Conservation (phyloP, 2,329 filamentous ascomycete genomes). For the Cytospora paraplurivora region DNA sequence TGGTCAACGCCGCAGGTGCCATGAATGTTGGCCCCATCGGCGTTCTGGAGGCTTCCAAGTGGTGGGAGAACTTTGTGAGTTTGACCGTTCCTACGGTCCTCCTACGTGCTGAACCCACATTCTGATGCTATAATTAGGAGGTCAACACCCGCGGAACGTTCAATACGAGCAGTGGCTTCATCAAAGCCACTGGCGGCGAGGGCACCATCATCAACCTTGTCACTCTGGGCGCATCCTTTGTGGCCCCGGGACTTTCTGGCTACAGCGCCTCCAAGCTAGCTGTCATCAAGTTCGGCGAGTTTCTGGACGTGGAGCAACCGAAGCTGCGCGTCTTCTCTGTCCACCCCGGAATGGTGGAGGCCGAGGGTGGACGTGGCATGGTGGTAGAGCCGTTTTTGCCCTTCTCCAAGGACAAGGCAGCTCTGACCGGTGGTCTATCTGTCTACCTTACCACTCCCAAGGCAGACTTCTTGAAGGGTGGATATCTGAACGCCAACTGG, state of each 20-base stretch:
- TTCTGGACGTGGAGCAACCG: slow-evolving; percentile 33
- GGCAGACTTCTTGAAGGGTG: slow-evolving; percentile 40
- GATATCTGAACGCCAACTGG: slow-evolving; percentile 41
- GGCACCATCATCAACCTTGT: slow-evolving; percentile 35
- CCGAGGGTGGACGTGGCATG: slow-evolving; percentile 30
- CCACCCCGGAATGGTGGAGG: slow-evolving; percentile 35
- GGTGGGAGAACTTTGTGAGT: slow-evolving; percentile 31
- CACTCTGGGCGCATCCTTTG: slow-evolving; percentile 31
- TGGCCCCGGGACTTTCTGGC: slow-evolving; percentile 31
- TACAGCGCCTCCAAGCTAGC: slow-evolving; percentile 33
- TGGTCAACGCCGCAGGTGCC: slow-evolving; percentile 33
- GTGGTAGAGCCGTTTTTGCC: slow-evolving; percentile 30
- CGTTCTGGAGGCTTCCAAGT: slow-evolving; percentile 25
- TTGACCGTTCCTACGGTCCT: neutral
- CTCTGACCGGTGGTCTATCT: slow-evolving; percentile 37
- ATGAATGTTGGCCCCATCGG: slow-evolving; percentile 28
- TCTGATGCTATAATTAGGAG: slow-evolving; percentile 29
- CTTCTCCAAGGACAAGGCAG: slow-evolving; percentile 38
- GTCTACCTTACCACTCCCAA: slow-evolving; percentile 35
- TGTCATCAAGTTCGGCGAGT: slow-evolving; percentile 34
- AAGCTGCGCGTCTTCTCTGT: slow-evolving; percentile 32
- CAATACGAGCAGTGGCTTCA: slow-evolving; percentile 32
- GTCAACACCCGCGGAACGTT: slow-evolving; percentile 34
- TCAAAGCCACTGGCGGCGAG: slow-evolving; percentile 30
- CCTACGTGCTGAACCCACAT: slow-evolving; percentile 1